These are phyloP conservation scores for Coemansia sp. DNA, from an alignment of 192 early-diverging fungal species.

Conservation along the genomic window DNA sequence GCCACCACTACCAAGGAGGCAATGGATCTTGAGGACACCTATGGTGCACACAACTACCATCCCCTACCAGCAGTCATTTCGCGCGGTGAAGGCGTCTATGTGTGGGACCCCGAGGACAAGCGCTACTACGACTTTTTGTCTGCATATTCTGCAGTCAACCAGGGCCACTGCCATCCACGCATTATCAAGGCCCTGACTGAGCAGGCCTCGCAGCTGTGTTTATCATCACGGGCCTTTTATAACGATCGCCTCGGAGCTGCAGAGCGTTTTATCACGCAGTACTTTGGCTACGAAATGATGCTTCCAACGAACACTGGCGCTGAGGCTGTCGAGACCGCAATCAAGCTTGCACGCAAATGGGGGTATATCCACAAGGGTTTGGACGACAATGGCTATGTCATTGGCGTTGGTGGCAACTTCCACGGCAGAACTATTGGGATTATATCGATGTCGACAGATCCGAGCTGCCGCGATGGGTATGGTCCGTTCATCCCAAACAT, in stretches of 20 bases:
- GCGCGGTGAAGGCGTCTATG: conserved; percentile 82
- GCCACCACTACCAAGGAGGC: conserved; percentile 43
- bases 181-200: conserved; percentile 88
- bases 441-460: conserved; percentile 95
- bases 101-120: conserved; percentile 90
- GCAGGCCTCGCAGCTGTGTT: conserved; percentile 81
- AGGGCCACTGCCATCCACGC: conserved; percentile 95
- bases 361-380: conserved; percentile 91
- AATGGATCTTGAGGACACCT: conserved; percentile 77
- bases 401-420: conserved; percentile 90
- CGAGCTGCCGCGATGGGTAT: conserved; percentile 77
- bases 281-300: conserved; percentile 97
- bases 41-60: conserved; percentile 99
- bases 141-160: conserved; percentile 78
- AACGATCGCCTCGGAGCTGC: conserved; percentile 91
- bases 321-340: conserved; percentile 97
- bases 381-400: conserved; percentile 72
- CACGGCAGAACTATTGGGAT: conserved; percentile 93
- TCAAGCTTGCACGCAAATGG: conserved; percentile 98
- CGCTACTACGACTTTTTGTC: conserved; percentile 80
- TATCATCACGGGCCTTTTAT: conserved; percentile 96
- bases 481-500: conserved; percentile 93
- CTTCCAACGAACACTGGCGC: conserved; percentile 99
- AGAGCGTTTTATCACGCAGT: conserved; percentile 89
- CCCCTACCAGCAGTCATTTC: conserved; percentile 92